These are phyloP conservation scores for Colletotrichum sp. DNA, from an alignment of 2,329 filamentous ascomycete species.

Conservation along the genomic window DNA sequence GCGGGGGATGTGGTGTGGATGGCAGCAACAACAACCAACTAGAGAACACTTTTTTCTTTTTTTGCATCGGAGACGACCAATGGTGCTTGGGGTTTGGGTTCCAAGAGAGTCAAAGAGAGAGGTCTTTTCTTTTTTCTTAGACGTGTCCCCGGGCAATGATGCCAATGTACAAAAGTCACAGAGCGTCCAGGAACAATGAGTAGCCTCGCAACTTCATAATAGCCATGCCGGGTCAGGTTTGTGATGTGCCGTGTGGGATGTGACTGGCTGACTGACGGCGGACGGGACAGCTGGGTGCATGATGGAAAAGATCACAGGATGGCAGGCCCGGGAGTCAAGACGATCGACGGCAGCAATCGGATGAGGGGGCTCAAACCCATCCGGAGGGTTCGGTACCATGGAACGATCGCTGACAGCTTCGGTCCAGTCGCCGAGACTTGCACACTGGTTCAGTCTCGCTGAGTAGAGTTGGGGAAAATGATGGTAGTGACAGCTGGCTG, in stretches of 20 bases:
- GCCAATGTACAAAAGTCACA: conserved; percentile 24
- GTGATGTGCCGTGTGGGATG: background rate
- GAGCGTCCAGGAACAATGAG: conserved; percentile 23
- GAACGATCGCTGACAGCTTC: background rate
- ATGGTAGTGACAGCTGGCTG: background rate
- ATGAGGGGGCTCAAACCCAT: background rate
- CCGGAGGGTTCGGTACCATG: background rate
- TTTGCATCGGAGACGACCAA: conserved; percentile 18
- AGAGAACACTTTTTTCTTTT: conserved; percentile 17
- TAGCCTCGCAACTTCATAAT: conserved; percentile 19
- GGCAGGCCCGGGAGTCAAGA: background rate
- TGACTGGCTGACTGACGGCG: background rate
- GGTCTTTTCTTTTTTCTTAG: conserved; percentile 21
- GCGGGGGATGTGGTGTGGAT: background rate
- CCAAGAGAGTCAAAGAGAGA: background rate
- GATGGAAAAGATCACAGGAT: background rate
- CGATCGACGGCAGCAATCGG: background rate
- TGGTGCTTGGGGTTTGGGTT: conserved; percentile 18
- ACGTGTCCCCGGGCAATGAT: conserved; percentile 22
- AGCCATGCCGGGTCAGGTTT: background rate
- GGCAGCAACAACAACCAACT: conserved; percentile 15
- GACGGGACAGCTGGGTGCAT: too few relatives aligned
- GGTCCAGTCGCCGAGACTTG: background rate
- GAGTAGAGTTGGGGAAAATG: background rate
- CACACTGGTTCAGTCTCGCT: background rate